Conservation (phyloP, 768 basidiomycete species). For the Boletus tomentosulus region DNA sequence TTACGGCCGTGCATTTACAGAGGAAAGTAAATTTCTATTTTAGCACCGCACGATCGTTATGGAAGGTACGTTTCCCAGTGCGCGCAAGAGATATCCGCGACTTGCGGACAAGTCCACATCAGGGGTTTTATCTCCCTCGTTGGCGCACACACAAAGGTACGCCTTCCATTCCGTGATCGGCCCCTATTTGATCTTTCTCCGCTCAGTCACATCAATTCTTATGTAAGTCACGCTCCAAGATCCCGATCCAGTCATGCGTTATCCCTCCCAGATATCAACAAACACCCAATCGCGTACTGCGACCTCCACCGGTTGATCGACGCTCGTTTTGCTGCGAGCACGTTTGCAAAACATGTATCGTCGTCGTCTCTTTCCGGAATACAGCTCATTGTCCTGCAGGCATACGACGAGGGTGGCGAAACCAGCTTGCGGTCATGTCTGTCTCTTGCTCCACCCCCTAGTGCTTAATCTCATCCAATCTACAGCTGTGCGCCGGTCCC, state of each 20-base stretch:
- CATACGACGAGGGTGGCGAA: constrained; percentile 62
- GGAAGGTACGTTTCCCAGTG: constrained; percentile 42
- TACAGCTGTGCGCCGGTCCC: constrained; percentile 62
- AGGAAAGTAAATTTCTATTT: constrained; percentile 43
- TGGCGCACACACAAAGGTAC: constrained; percentile 70
- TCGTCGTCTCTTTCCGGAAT: neutral
- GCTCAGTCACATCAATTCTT: constrained; percentile 79
- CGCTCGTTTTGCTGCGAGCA: constrained; percentile 56
- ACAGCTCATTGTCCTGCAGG: constrained; percentile 40
- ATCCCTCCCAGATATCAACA: constrained; percentile 64
- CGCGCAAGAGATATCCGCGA: constrained; percentile 57
- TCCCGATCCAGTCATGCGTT: constrained; percentile 1
- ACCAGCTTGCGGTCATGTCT: constrained; percentile 27
- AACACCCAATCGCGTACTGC: constrained; percentile 58
- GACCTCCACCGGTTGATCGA: constrained; percentile 73
- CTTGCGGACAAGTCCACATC: constrained; percentile 48
- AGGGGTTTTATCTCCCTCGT: constrained; percentile 84
- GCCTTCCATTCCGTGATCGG: constrained; percentile 14
- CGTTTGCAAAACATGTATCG: constrained; percentile 71
- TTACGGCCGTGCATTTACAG: constrained; percentile 66
- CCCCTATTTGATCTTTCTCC: constrained; percentile 22
- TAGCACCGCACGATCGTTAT: constrained; percentile 4
- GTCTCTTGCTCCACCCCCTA: constrained; percentile 10
- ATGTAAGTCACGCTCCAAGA: constrained; percentile 47
- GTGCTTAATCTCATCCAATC: constrained; percentile 10